phyloP scores from a whole-genome alignment of 768 basidiomycete genomes.

The Mrakia gelida region DNA sequence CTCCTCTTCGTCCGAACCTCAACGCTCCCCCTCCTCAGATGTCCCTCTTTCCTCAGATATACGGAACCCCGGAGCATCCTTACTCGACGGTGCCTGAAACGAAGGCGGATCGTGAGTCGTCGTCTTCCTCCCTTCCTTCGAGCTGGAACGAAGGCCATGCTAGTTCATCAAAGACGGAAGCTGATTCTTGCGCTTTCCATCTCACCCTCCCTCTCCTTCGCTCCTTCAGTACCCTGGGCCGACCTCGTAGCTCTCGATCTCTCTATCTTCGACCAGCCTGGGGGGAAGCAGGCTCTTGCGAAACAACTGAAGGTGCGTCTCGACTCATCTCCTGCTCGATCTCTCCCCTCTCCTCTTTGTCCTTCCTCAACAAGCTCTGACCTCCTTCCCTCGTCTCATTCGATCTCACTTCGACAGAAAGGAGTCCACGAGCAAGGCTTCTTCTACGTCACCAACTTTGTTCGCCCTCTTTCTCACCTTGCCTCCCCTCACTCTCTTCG shows the following conservation, averaged over 20 bases:
- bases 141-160: no score
- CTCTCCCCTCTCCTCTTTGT: slow-evolving; percentile 35
- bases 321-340: neutral
- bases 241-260: slow-evolving; percentile 52
- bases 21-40: neutral
- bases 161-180: no score
- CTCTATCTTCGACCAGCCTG: slow-evolving; percentile 46
- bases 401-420: slow-evolving; percentile 36
- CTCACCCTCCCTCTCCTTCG: neutral
- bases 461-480: no score
- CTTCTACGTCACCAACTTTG: neutral
- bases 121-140: no score
- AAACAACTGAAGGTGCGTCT: slow-evolving; percentile 44
- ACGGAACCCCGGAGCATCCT: slow-evolving; percentile 27
- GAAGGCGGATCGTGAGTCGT: slow-evolving; percentile 45
- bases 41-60: slow-evolving; percentile 5
- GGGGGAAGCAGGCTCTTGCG: slow-evolving; percentile 50
- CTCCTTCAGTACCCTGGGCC: slow-evolving; percentile 48
- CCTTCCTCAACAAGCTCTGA: slow-evolving; percentile 31
- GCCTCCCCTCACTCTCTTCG: no score
- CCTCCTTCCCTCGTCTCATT: slow-evolving; percentile 49
- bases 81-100: slow-evolving; percentile 41
- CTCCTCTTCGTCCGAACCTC: neutral
- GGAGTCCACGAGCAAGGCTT: slow-evolving; percentile 44
- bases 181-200: neutral